Evolutionary conservation across 257 asterid species (phyloP).

Genomic region (Ballota nigra): DNA sequence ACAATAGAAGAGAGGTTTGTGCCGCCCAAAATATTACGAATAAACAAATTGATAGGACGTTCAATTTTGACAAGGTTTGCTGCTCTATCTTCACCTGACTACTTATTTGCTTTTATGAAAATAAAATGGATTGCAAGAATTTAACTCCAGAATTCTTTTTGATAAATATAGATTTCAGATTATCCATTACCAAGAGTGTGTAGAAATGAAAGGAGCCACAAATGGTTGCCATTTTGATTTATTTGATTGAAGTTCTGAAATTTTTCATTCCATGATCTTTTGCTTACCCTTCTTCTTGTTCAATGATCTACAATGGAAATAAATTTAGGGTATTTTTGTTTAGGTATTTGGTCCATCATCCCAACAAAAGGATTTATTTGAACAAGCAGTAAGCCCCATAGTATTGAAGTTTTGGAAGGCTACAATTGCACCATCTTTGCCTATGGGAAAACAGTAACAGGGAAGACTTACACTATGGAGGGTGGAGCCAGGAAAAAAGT

Average conservation of each 20-base stretch:
- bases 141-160: background rate
- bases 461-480: constrained; percentile 98
- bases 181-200: background rate
- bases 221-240: background rate
- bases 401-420: no score
- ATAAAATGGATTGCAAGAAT: background rate
- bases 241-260: background rate
- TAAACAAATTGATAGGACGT: no score
- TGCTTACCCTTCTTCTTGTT: background rate
- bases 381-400: no score
- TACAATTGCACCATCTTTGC: no score
- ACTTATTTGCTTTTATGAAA: no score
- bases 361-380: no score
- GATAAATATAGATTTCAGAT: background rate
- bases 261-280: background rate
- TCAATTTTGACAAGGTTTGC: no score
- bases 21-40: no score
- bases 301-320: background rate
- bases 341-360: constrained; percentile 93
- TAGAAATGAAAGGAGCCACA: background rate
- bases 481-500: constrained; percentile 98
- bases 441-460: constrained; percentile 97
- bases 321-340: constrained; percentile 12
- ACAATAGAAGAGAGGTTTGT: no score
- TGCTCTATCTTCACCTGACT: no score